These are phyloP conservation scores for Pichia cabralensis DNA, from an alignment of 805 yeast species.

Conservation along the genomic window DNA sequence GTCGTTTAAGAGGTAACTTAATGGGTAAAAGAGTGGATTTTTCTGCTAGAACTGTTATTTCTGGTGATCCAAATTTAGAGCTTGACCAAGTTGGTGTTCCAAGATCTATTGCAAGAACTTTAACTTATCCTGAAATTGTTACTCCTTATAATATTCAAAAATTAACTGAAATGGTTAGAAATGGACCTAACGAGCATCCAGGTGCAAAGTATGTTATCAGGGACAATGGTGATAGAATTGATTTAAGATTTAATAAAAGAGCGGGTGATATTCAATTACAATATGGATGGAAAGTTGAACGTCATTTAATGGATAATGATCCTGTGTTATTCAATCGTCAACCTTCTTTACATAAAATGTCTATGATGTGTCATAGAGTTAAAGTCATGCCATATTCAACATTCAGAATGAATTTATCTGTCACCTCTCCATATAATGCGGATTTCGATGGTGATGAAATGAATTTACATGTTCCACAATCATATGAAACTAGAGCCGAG, in stretches of 20 bases:
- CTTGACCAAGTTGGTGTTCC: conserved; percentile 99
- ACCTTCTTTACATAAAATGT: conserved; percentile 98
- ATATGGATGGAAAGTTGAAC: conserved; percentile 98
- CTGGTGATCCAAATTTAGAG: conserved; percentile 97
- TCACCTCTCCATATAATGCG: conserved; percentile 98
- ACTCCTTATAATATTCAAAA: conserved; percentile 96
- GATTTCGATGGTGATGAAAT: conserved; percentile 99
- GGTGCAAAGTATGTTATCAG: conserved; percentile 98
- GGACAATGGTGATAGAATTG: conserved; percentile 98
- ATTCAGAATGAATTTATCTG: conserved; percentile 90
- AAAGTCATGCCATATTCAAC: conserved; percentile 98
- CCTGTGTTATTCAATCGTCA: conserved; percentile 98
- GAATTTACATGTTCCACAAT: conserved; percentile 98
- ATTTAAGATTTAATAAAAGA: conserved; percentile 90
- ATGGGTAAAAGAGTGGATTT: conserved; percentile 99
- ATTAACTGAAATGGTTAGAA: conserved; percentile 85
- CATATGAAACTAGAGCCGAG: conserved; percentile 96
- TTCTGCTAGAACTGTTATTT: conserved; percentile 97
- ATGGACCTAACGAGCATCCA: conserved; percentile 99
- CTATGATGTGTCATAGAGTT: conserved; percentile 99
- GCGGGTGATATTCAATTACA: conserved; percentile 97
- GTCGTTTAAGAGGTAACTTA: conserved; percentile 94
- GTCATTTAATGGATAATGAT: conserved; percentile 95
- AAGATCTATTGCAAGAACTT: conserved; percentile 86
- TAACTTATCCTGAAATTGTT: conserved; percentile 94